Base-by-base conservation (phyloP, 306 rosid genomes). In the Sicyos edulis region DNA sequence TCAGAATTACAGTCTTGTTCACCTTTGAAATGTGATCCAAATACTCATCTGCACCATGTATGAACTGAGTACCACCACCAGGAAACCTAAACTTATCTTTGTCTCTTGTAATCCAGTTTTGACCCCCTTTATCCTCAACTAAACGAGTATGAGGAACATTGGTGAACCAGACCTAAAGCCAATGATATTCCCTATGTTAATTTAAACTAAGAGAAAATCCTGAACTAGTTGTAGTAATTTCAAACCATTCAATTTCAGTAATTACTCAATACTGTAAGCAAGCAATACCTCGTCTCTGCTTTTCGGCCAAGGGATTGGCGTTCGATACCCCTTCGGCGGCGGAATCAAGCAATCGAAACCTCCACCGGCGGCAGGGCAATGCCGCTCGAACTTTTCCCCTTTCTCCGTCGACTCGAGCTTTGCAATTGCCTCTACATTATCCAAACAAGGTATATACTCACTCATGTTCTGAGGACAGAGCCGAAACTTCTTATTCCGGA, bases 91-190 rank as follows among this genome's bases (percentile, higher is more conserved):
- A 88, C 73, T 85, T 92, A 82, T 85, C 89, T 19, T 79, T 77
- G 55, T 85, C 83, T 65, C 78, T 72, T 5, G 89, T 73, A 68
- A 89, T 89, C 97, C 95, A 89, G 78, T 92, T 88, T 75, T 92
- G 91, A 40, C 96, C 95, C 20, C 89, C 92, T 86, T 89, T 92
- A 75, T 88, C 92, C 73, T 84, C 95, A 73, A 88, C 92, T 65
- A 88, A 78, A 62, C 92, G 90, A 67, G 89, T 79, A 76, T 85
- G 95, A 34, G 97, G 97, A 72, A 92, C 95, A 80, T 92, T 92
- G 77, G 85, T 77, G 78, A 82, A 88, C 96, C 97, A 92, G 76
- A 88, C 90, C 97, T 92, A 61, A 32, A 54, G 54, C 49, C 34
- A 29, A 54, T 5, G 17, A 71, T 52, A 54, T 11, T 7, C 62